Base-by-base conservation (phyloP, 2,329 filamentous ascomycete genomes). In the Cyclaneusma minus region DNA sequence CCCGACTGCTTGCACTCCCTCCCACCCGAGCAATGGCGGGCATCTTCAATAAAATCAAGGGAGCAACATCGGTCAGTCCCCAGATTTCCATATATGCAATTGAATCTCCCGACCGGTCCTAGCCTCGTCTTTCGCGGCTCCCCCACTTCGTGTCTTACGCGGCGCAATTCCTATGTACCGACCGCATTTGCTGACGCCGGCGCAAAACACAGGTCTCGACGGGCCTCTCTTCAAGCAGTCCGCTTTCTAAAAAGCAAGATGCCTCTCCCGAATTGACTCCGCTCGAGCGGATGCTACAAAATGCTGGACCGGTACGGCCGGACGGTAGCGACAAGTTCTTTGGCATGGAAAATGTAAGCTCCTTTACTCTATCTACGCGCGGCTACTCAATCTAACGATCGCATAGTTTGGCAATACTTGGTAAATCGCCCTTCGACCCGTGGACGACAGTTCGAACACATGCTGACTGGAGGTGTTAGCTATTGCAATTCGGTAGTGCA, bases 401-500 rank as follows among this genome's bases (percentile, higher is more conserved):
- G 18, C 21, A 28, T 52, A 94, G 84, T 94, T 93, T 58, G 87
- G 87, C 48, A 95, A 93, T 49, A 95, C 87, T 50, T 95, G 87
- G 85, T 93, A 77, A 29, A 32, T 35, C 15, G 22, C 29, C 28
- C 23, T 21, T 22, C 24, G 18, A 28, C 16, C 17, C 33, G 30
- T 21, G 24, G 23, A 27, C 29, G 27, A 30, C 29, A 39, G 18
- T 36, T 37, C 21, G 19, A 16, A 20, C 20, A 22, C n/a, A 28
- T 33, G 28, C 48, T 54, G 36, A 51, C 38, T 15, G 16, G 18
- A 16, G 6, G 11, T 9, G 33, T 21, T 53, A 95, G 87, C 51
- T 98, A 98, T 56, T 93, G 83, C 59, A 98, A 98, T 55, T 98
- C 89, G 9, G 93, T 98, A 44, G 69, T 98, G 31, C 89, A 98